A percentile compares a stretch with the other conserved stretches of the same genome.
Evolutionary conservation across 768 basidiomycete genomes (phyloP).

Genomic region (Pleurotus tuber-regium): DNA sequence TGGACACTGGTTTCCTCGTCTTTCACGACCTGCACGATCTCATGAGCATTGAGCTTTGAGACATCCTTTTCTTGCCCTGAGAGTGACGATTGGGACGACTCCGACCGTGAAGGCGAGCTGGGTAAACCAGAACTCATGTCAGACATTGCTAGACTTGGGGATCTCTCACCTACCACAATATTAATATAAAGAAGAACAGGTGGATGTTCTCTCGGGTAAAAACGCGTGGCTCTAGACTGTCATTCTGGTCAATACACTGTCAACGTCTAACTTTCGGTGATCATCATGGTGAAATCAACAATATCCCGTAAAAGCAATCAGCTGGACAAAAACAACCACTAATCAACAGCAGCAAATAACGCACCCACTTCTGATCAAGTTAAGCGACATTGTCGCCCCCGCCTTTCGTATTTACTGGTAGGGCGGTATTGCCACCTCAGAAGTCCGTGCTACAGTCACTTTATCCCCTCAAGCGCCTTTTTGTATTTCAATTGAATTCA

Average conservation of each 20-base stretch:
- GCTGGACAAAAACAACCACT: too few species aligned
- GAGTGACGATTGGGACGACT: background rate
- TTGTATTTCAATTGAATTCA: too few species aligned
- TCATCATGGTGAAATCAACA: background rate
- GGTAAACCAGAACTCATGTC: background rate
- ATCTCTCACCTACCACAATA: background rate
- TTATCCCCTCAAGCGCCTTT: too few species aligned
- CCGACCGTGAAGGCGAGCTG: background rate
- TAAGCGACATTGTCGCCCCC: too few species aligned
- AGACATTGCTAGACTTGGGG: background rate
- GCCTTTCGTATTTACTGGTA: too few species aligned
- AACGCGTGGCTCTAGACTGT: background rate
- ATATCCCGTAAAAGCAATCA: too few species aligned
- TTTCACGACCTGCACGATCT: background rate
- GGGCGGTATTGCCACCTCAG: too few species aligned
- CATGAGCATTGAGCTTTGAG: background rate
- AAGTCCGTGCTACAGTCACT: too few species aligned
- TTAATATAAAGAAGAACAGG: background rate
- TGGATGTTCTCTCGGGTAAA: background rate
- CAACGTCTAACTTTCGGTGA: background rate
- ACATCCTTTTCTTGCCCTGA: background rate
- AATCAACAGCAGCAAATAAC: too few species aligned
- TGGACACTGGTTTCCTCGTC: background rate
- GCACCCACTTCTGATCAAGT: too few species aligned
- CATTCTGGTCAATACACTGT: background rate